These are phyloP conservation scores for Suillus occidentalis DNA, from an alignment of 768 basidiomycete genomes.

Conservation along the genomic window DNA sequence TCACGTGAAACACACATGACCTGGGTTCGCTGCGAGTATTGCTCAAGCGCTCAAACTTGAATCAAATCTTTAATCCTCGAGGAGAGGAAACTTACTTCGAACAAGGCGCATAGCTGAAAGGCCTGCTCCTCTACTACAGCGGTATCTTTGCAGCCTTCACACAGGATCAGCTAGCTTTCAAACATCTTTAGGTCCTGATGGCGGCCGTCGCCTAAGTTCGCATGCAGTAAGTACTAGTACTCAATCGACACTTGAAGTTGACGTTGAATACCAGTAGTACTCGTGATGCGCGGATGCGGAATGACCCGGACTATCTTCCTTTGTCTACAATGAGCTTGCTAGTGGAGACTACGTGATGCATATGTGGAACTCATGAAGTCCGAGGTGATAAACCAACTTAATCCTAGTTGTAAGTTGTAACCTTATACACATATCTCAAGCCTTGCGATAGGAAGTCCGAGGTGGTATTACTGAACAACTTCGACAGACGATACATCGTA, in stretches of 20 bases:
- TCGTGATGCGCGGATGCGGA: not conserved
- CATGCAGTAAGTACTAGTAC: too few relatives aligned
- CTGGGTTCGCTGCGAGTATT: too few relatives aligned
- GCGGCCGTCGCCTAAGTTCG: too few relatives aligned
- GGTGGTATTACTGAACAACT: not conserved
- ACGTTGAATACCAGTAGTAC: not conserved
- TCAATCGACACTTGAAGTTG: too few relatives aligned
- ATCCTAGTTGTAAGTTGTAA: not conserved
- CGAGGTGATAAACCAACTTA: not conserved
- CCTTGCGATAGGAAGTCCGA: not conserved
- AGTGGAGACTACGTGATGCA: not conserved
- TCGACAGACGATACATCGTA: not conserved
- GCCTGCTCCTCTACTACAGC: too few relatives aligned
- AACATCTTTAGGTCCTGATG: too few relatives aligned
- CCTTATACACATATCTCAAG: not conserved
- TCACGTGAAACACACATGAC: not conserved
- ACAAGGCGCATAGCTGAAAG: too few relatives aligned
- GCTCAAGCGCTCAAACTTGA: too few relatives aligned
- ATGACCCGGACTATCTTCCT: not conserved
- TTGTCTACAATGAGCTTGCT: not conserved
- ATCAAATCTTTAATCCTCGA: too few relatives aligned
- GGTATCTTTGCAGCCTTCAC: too few relatives aligned
- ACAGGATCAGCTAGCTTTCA: not conserved
- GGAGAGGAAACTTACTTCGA: too few relatives aligned
- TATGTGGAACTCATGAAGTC: not conserved